phyloP scores from a whole-genome alignment of 768 basidiomycete species.

The Fistulinella prunicolor region DNA sequence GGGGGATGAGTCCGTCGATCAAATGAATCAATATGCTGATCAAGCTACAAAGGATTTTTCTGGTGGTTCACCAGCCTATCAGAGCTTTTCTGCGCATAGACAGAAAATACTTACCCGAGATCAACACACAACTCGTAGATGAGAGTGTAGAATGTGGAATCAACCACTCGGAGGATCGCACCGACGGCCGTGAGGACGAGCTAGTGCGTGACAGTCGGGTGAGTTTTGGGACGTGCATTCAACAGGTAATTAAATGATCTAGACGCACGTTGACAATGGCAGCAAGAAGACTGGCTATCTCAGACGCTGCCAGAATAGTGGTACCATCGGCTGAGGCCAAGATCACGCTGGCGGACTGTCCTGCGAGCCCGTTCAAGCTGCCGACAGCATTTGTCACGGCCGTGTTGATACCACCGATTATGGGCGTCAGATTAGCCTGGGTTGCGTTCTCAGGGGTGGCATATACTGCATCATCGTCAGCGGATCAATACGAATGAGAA shows the following conservation, averaged over 20 bases:
- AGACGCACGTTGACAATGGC: constrained; percentile 5
- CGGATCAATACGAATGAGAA: neutral
- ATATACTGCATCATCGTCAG: constrained; percentile 7
- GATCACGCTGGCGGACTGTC: neutral
- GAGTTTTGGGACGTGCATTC: neutral
- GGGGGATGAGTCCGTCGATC: constrained; percentile 4
- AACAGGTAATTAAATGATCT: neutral
- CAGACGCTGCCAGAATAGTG: neutral
- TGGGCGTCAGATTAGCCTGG: neutral
- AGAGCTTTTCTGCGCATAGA: neutral
- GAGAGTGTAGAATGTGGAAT: neutral
- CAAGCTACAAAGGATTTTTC: constrained; percentile 5
- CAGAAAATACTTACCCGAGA: constrained; percentile 3
- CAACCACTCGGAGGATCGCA: constrained; percentile 11
- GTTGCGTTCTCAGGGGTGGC: constrained; percentile 13
- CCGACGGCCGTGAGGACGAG: constrained; percentile 5
- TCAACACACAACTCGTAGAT: neutral
- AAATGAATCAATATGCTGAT: constrained; percentile 1
- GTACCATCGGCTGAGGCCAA: constrained; percentile 8
- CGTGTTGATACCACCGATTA: constrained; percentile 6
- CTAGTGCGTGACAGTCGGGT: neutral
- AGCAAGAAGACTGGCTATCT: constrained; percentile 6
- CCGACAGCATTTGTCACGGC: constrained; percentile 6
- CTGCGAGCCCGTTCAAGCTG: constrained; percentile 4
- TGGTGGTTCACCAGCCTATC: neutral